phyloP scores from a whole-genome alignment of 805 yeast genomes.

The Yarrowia deformans region DNA sequence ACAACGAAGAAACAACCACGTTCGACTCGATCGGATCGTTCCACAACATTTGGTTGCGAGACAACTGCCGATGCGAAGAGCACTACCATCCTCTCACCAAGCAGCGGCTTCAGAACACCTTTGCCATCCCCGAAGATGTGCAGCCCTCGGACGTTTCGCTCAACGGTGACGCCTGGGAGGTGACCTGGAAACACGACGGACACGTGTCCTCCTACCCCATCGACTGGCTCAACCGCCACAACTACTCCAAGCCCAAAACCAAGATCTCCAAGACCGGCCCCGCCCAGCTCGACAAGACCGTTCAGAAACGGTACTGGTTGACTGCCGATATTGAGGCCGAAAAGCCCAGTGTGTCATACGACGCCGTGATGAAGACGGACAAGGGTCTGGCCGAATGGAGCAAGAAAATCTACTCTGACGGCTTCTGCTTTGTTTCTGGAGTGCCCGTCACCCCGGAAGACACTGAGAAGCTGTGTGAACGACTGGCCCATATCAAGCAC shows the following conservation, averaged over 20 bases:
- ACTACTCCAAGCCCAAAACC: slow-evolving; percentile 61
- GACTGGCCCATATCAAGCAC: slow-evolving; percentile 65
- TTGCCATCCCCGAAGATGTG: slow-evolving; percentile 52
- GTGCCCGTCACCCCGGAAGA: slow-evolving; percentile 65
- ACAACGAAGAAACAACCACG: background rate
- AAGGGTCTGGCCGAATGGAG: slow-evolving; percentile 64
- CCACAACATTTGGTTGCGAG: slow-evolving; percentile 67
- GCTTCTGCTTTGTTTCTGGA: slow-evolving; percentile 66
- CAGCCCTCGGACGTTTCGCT: slow-evolving; percentile 44
- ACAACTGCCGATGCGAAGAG: slow-evolving; percentile 64
- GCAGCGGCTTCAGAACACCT: slow-evolving; percentile 66
- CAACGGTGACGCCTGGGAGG: slow-evolving; percentile 41
- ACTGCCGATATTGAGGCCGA: slow-evolving; percentile 52
- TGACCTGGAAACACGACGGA: slow-evolving; percentile 53
- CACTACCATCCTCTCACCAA: slow-evolving; percentile 65
- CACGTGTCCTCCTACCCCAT: slow-evolving; percentile 54
- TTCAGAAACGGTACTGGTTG: slow-evolving; percentile 56
- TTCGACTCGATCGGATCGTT: slow-evolving; percentile 16
- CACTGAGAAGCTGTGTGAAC: slow-evolving; percentile 65
- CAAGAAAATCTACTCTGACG: slow-evolving; percentile 60
- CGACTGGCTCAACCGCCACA: slow-evolving; percentile 58
- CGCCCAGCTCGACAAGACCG: slow-evolving; percentile 37
- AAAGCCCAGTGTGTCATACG: slow-evolving; percentile 60
- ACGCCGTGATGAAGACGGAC: slow-evolving; percentile 55
- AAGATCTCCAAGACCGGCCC: slow-evolving; percentile 48